These are phyloP conservation scores for Neofusicoccum umdonicola DNA, from an alignment of 2,329 filamentous ascomycete species.

Conservation along the genomic window DNA sequence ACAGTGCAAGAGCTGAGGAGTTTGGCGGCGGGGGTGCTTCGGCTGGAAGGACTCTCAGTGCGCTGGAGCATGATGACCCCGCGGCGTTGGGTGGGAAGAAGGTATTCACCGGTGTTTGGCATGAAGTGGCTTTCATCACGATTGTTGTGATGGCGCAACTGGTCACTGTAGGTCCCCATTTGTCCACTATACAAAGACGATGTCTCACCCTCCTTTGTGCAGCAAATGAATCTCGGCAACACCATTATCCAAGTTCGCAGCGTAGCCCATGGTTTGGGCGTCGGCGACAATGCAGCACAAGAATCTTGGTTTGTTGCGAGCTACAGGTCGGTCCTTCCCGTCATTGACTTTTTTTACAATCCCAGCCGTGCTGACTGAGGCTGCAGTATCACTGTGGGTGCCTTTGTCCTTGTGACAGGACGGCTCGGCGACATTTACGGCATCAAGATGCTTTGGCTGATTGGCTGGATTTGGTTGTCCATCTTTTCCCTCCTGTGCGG, in stretches of 20 bases:
- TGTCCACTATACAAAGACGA: not conserved
- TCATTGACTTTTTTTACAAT: not conserved
- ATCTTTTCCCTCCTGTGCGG: conserved; percentile 10
- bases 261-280: not conserved
- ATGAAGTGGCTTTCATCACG: conserved; percentile 2
- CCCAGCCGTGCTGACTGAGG: not conserved
- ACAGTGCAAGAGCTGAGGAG: not conserved
- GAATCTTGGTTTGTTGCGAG: not conserved
- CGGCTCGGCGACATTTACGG: not conserved
- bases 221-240: conserved; percentile 14
- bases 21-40: not conserved
- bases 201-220: not conserved
- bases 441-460: not conserved
- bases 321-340: not conserved
- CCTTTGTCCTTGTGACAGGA: conserved; percentile 2
- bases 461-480: not conserved
- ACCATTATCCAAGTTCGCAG: conserved; percentile 2
- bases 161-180: not conserved
- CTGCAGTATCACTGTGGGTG: not conserved
- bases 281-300: not conserved
- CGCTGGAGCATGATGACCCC: not conserved
- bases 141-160: conserved; percentile 10
- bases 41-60: not conserved
- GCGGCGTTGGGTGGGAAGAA: not conserved
- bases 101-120: not conserved